Evolutionary conservation across 768 basidiomycete genomes (phyloP).

Genomic region (Boletus bicolor): DNA sequence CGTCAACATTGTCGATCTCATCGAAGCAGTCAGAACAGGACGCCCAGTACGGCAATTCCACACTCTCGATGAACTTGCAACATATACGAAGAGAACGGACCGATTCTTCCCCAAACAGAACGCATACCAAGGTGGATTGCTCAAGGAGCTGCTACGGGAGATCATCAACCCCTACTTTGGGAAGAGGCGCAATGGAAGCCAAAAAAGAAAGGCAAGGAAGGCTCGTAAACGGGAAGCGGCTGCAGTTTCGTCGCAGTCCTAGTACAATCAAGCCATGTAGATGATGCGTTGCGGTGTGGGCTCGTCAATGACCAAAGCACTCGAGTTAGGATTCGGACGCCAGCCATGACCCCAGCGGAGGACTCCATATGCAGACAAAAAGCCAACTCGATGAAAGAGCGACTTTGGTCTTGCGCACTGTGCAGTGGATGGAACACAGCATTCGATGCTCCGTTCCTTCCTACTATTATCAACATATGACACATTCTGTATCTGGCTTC

Average conservation of each 20-base stretch:
- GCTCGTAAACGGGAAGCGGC: constrained; percentile 11
- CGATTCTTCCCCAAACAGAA: constrained; percentile 30
- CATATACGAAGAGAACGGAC: constrained; percentile 18
- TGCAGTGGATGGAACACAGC: too few relatives aligned
- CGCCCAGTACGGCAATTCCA: constrained; percentile 19
- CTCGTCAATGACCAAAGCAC: neutral
- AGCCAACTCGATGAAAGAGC: neutral
- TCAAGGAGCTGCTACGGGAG: constrained; percentile 28
- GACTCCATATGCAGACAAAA: too few relatives aligned
- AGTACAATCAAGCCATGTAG: constrained; percentile 3
- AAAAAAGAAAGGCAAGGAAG: constrained; percentile 16
- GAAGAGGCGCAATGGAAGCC: constrained; percentile 17
- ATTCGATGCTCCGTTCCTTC: too few relatives aligned
- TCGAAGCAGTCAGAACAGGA: constrained; percentile 16
- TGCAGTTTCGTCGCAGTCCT: neutral
- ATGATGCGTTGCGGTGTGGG: neutral
- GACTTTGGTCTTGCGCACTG: neutral
- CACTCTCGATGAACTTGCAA: constrained; percentile 17
- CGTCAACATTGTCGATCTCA: constrained; percentile 34
- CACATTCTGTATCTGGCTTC: constrained; percentile 39
- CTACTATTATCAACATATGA: constrained; percentile 37
- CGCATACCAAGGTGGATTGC: constrained; percentile 29
- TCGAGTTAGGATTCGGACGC: neutral
- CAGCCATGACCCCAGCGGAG: too few relatives aligned
- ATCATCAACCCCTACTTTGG: constrained; percentile 20